phyloP scores from a whole-genome alignment of 441 rosid genomes.

The Gossypium armourianum region DNA sequence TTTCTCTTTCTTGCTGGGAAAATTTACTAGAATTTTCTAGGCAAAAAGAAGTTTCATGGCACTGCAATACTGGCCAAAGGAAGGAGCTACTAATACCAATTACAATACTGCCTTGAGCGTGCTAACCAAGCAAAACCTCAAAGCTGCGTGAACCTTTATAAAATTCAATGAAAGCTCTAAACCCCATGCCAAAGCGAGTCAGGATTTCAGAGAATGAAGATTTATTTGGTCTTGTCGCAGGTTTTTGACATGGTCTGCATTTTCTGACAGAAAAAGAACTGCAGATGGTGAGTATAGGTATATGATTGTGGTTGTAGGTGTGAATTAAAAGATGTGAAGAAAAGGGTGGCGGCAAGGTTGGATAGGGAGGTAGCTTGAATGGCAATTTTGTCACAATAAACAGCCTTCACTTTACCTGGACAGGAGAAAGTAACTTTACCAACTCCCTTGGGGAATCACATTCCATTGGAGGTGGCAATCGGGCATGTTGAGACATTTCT shows the following conservation, averaged over 20 bases:
- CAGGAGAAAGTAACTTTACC: not conserved
- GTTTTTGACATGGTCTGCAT: not conserved
- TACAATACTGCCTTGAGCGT: not conserved
- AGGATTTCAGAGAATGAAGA: not conserved
- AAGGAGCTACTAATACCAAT: not conserved
- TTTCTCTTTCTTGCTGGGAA: not conserved
- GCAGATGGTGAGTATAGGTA: not conserved
- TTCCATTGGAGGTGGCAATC: not conserved
- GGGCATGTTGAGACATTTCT: not conserved
- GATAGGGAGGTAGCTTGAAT: not conserved
- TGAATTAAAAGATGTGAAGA: not conserved
- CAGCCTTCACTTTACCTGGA: not conserved
- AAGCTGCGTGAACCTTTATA: not conserved
- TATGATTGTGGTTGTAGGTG: not conserved
- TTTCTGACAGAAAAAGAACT: not conserved
- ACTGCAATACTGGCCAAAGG: not conserved
- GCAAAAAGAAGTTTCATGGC: not conserved
- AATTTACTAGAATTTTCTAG: not conserved
- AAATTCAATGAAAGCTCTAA: not conserved
- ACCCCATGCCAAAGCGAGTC: not conserved
- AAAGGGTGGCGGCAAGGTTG: not conserved
- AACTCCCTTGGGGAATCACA: not conserved
- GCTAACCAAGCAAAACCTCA: not conserved
- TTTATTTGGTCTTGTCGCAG: not conserved
- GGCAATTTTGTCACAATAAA: not conserved